Conservation (phyloP, 2,329 filamentous ascomycete species). For the Penicillium italicum region DNA sequence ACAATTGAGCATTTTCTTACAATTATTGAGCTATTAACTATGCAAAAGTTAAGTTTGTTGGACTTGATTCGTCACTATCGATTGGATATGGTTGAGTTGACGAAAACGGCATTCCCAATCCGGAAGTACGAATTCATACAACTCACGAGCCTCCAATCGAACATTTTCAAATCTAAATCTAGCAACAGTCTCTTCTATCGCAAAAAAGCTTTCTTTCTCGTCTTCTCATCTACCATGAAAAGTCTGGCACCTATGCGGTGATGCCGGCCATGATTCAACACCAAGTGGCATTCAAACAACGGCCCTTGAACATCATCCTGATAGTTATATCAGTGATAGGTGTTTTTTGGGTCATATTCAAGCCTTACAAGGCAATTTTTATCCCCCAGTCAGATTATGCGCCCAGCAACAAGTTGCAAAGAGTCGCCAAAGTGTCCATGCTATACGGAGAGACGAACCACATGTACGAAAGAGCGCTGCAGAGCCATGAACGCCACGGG, state of each 20-base stretch:
- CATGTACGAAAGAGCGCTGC: constrained; percentile 37
- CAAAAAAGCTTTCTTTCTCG: background rate
- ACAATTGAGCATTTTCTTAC: background rate
- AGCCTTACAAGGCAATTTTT: background rate
- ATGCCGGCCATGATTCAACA: background rate
- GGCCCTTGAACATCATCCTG: background rate
- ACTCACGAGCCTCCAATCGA: background rate
- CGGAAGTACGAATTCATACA: constrained; percentile 2
- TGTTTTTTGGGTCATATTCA: background rate
- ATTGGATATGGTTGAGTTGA: background rate
- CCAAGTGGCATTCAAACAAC: background rate
- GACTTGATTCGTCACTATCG: background rate
- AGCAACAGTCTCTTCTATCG: background rate
- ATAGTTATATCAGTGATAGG: background rate
- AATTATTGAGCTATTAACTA: background rate
- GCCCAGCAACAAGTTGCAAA: background rate
- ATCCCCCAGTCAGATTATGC: background rate
- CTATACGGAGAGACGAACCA: constrained; percentile 31
- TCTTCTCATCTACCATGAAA: background rate
- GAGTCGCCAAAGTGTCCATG: constrained; percentile 35
- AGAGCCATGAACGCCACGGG: constrained; percentile 35
- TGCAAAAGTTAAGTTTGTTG: background rate
- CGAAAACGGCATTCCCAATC: constrained; percentile 5
- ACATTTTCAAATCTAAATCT: background rate
- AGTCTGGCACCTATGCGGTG: background rate